These are phyloP conservation scores for Neurospora sp. DNA, from an alignment of 495 filamentous ascomycete species.

Conservation along the genomic window DNA sequence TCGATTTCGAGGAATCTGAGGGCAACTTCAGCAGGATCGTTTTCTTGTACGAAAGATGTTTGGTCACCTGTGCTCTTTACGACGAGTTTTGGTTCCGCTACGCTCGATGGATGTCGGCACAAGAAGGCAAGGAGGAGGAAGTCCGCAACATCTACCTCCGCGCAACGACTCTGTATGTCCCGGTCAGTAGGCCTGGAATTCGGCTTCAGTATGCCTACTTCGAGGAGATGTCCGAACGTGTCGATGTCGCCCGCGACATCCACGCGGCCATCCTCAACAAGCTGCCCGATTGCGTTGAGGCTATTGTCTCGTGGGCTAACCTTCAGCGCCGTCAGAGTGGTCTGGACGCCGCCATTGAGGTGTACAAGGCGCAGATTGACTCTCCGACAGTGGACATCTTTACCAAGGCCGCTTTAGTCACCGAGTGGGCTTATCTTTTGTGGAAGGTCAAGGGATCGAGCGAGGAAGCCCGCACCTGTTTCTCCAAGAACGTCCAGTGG, in stretches of 20 bases:
- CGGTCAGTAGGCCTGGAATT: constrained; percentile 69
- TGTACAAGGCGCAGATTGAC: constrained; percentile 74
- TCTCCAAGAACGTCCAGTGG: constrained; percentile 69
- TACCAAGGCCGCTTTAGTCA: constrained; percentile 77
- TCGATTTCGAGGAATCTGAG: constrained; percentile 90
- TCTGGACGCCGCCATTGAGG: constrained; percentile 74
- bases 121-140: constrained; percentile 76
- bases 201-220: constrained; percentile 90
- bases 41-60: constrained; percentile 86
- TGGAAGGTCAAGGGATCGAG: constrained; percentile 84
- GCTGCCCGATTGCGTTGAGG: constrained; percentile 69
- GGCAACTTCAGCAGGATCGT: constrained; percentile 63
- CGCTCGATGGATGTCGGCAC: constrained; percentile 89
- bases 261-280: constrained; percentile 63
- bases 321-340: constrained; percentile 75
- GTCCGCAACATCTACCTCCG: constrained; percentile 89
- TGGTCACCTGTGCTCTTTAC: constrained; percentile 88
- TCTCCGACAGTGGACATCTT: constrained; percentile 59
- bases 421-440: constrained; percentile 79
- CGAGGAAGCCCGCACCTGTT: constrained; percentile 80
- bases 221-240: constrained; percentile 70
- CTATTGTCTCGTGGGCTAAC: constrained; percentile 82
- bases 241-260: constrained; percentile 72
- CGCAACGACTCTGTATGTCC: constrained; percentile 72
- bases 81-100: constrained; percentile 98